Base-by-base conservation (phyloP, 768 basidiomycete genomes). In the Arthromyces matolae region DNA sequence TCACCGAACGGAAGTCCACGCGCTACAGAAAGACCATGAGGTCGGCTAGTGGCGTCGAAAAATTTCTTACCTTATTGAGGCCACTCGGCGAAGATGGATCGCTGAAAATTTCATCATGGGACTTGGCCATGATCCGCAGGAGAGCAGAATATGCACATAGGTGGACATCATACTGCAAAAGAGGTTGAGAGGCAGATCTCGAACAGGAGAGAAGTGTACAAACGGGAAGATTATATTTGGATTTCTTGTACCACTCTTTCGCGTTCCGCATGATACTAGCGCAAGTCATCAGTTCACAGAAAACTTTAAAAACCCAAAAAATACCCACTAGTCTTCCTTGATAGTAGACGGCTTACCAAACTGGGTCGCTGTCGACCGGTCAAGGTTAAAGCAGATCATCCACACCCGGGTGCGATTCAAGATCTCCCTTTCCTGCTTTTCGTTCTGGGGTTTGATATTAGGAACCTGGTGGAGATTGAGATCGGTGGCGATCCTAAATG, bases 271-370 rank as follows among this genome's bases (percentile, higher is more conserved):
- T 80, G 53, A 86, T 80, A 46, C 81, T 83, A 22, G n/a, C n/a
- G n/a, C 10, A 24, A 54, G 25, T 16, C 29, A 25, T 33, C 18
- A 36, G 28, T 4, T 38, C 27, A 14, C 6, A 12, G 28, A 24
- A 31, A 32, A 14, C 33, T 36, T 32, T 5, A 12, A 6, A 32
- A 40, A n/a, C 36, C 19, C 22, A n/a, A 39, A 34, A 32, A 13
- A 16, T 8, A 70, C 81, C 44, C 55, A 83, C 83, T 77, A 84
- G 60, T 93, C 89, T 57, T 93, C 91, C 56, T 86, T 86, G 60
- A 94, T 84, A 8, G 89, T 91, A 10, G 84, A 84, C 2, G 91
- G 89, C 64, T 93, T 93, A 3, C 92, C 93, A 62, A 92, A 89
- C 62, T 93, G 86, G 2, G 87, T 92, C 2, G 89, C 84, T 3